A percentile compares a stretch with the other conserved stretches of the same genome.
These are phyloP conservation scores for Alternaria gaisen DNA, from an alignment of 2,329 filamentous ascomycete genomes.

Conservation along the genomic window DNA sequence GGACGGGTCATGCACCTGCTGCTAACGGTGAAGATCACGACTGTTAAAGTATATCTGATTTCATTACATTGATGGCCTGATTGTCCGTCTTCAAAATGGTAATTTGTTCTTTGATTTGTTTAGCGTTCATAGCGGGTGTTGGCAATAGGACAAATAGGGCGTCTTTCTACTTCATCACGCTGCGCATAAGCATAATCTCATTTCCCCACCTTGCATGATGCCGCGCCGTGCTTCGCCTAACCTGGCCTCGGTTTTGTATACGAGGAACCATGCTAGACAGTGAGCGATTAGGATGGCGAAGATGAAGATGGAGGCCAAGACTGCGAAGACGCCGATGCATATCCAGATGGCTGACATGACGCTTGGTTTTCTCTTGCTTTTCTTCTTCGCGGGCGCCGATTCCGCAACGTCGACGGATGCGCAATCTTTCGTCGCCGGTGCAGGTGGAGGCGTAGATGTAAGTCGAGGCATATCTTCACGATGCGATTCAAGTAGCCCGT, in stretches of 20 bases:
- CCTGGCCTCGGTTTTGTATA: constrained; percentile 41
- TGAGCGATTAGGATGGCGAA: constrained; percentile 39
- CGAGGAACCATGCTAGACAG: constrained; percentile 39
- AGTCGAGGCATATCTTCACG: background rate
- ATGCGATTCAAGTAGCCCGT: background rate
- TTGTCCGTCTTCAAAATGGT: background rate
- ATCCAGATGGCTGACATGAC: constrained; percentile 12
- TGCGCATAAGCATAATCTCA: constrained; percentile 43
- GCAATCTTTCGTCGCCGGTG: background rate
- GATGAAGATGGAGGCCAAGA: constrained; percentile 25
- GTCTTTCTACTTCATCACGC: background rate
- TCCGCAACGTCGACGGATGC: background rate
- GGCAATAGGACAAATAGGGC: too few species aligned
- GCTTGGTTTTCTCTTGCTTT: background rate
- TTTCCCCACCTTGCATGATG: constrained; percentile 39
- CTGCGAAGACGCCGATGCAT: constrained; percentile 12
- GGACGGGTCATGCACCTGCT: background rate
- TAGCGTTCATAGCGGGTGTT: background rate
- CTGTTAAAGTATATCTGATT: background rate
- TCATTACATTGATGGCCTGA: background rate
- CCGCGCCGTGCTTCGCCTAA: constrained; percentile 35
- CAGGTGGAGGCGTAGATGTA: background rate
- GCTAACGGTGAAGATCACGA: background rate
- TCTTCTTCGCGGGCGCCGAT: background rate
- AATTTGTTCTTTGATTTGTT: background rate